Base-by-base conservation (phyloP, 2,329 filamentous ascomycete species). In the Xylaria multiplex region DNA sequence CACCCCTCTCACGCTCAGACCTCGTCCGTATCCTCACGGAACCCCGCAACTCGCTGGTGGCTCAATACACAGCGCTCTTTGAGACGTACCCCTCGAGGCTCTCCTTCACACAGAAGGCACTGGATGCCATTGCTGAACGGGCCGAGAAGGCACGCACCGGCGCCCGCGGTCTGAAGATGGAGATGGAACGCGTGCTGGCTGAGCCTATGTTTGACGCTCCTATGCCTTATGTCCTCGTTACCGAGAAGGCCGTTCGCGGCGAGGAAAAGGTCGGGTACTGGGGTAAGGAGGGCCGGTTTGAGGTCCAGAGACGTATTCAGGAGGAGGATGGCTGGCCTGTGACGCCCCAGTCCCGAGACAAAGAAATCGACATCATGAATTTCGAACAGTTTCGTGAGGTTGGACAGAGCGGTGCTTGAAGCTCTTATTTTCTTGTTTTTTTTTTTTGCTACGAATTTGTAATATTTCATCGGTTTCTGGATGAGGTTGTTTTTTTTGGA, bases 11-110 rank as follows among this genome's bases (percentile, higher is more conserved):
- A 1, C 81, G 85, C 14, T 76, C 83, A 27, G 87, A 90, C 65
- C 88, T 99, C 13, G 88, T 95, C 59, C 90, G 94, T 59, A 96
- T 99, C 68, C 85, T 99, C 45, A 97, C 93, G 0, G 95, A 98
- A 77, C 96, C 96, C 0, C 89, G 92, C 64, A 97, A 97, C 80
- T 93, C 90, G 59, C 85, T 99, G 0, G 85, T 97, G 2, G 88
- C 90, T 53, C 96, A 99, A 79, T 98, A 97, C 78, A 91, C 90
- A 19, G 90, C 93, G 2, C 87, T 97, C 1, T 97, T 98, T 76
- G 88, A 91, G 63, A 90, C 88, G 1, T 90, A 89, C 68, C 91
- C 96, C 0, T 93, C 91, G 61, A 90, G 92, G 54, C 83, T 99
- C 2, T 88, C 88, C 70, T 96, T 98, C 80, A 97, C 95, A 0